These are phyloP conservation scores for Trichoderma sp. DNA, from an alignment of 2,329 filamentous ascomycete genomes.

Conservation along the genomic window DNA sequence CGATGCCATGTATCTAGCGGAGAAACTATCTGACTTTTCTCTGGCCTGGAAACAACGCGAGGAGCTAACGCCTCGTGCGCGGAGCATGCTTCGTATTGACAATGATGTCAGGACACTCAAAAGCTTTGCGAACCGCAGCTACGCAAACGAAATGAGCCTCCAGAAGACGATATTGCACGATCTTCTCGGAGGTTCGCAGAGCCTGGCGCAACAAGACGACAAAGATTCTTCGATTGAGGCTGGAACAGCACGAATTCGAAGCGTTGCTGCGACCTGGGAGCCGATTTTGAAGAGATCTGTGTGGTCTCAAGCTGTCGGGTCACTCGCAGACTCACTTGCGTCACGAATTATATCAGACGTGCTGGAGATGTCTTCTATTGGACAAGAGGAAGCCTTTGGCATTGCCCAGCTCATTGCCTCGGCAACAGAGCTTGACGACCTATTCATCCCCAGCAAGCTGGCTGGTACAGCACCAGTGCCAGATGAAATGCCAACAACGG, in stretches of 20 bases:
- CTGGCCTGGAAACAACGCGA: constrained; percentile 55
- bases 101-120: constrained; percentile 61
- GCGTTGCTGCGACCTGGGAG: constrained; percentile 59
- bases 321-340: constrained; percentile 59
- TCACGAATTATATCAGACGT: constrained; percentile 63
- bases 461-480: constrained; percentile 32
- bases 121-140: constrained; percentile 63
- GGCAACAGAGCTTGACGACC: constrained; percentile 59
- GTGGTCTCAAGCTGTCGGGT: constrained; percentile 64
- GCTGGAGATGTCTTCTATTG: constrained; percentile 61
- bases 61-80: constrained; percentile 53
- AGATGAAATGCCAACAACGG: constrained; percentile 55
- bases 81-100: constrained; percentile 59
- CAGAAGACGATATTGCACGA: constrained; percentile 65
- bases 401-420: constrained; percentile 60
- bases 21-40: constrained; percentile 54
- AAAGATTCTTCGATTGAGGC: constrained; percentile 55
- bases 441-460: constrained; percentile 55
- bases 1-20: constrained; percentile 64
- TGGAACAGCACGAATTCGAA: constrained; percentile 54
- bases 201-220: constrained; percentile 59
- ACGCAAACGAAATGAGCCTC: constrained; percentile 60
- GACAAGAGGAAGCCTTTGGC: constrained; percentile 64
- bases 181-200: constrained; percentile 62
- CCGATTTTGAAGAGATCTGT: constrained; percentile 60